Conservation (phyloP, 257 asterid genomes). For the Nicotiana sylvestris region DNA sequence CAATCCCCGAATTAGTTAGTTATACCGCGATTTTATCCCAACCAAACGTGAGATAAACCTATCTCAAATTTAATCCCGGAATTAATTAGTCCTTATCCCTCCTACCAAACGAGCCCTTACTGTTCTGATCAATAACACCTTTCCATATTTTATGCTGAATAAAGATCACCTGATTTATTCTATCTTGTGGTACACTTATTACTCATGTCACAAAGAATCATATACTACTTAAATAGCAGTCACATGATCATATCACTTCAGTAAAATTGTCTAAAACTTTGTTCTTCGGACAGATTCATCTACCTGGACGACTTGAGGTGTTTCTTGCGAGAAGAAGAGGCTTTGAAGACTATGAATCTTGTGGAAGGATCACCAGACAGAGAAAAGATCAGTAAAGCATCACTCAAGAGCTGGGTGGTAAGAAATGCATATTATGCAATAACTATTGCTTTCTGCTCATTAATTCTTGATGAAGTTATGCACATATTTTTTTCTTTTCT, state of each 20-base stretch:
- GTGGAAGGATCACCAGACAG: conserved; percentile 70
- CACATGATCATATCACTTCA: not conserved
- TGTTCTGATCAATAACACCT: not conserved
- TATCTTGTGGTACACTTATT: not conserved
- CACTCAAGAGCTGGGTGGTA: conserved; percentile 93
- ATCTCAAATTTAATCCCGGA: too few relatives aligned
- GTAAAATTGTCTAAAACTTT: not conserved
- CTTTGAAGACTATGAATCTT: conserved; percentile 48
- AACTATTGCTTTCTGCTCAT: not conserved
- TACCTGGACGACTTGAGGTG: conserved; percentile 64
- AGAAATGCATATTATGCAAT: conserved; percentile 12
- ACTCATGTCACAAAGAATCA: not conserved
- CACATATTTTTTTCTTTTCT: not conserved
- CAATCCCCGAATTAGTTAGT: too few relatives aligned
- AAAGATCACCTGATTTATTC: not conserved
- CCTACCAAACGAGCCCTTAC: too few relatives aligned
- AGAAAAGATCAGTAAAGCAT: conserved; percentile 62
- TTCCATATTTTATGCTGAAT: not conserved
- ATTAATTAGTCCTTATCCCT: too few relatives aligned
- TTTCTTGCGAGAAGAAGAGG: conserved; percentile 79
- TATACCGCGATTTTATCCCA: too few relatives aligned
- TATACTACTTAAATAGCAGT: not conserved
- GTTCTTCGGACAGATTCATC: conserved; percentile 50
- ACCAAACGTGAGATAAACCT: too few relatives aligned
- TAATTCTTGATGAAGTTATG: conserved; percentile 1